Percentiles rank a stretch among this genome's conserved stretches.
These are phyloP conservation scores for Daedaleopsis nitida DNA, from an alignment of 768 basidiomycete genomes.

Conservation along the genomic window DNA sequence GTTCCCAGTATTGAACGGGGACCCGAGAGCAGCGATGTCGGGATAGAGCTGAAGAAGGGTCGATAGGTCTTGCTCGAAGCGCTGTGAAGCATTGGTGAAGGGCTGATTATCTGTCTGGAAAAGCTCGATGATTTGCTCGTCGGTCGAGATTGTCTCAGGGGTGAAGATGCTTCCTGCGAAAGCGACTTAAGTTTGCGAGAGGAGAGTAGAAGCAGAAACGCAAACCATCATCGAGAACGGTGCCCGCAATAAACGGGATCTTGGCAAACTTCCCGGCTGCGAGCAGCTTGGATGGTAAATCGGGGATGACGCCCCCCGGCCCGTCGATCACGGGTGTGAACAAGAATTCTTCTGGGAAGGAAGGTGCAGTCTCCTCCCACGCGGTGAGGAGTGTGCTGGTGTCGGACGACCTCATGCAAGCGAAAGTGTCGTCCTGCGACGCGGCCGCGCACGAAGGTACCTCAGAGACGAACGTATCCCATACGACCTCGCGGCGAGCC, in stretches of 20 bases:
- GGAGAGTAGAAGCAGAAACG: neutral
- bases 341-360: slow-evolving; percentile 31
- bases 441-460: slow-evolving; percentile 39
- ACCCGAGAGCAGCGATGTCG: slow-evolving; percentile 42
- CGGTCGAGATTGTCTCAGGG: slow-evolving; percentile 22
- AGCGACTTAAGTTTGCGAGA: neutral
- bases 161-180: slow-evolving; percentile 40
- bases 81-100: neutral
- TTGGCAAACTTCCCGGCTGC: slow-evolving; percentile 35
- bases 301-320: slow-evolving; percentile 40
- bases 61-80: slow-evolving; percentile 13
- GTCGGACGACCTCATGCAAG: slow-evolving; percentile 30
- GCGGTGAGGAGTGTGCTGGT: slow-evolving; percentile 19
- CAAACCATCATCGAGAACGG: slow-evolving; percentile 48
- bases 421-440: slow-evolving; percentile 36
- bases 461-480: slow-evolving; percentile 41
- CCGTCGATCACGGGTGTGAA: slow-evolving; percentile 43
- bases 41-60: slow-evolving; percentile 43
- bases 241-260: slow-evolving; percentile 50
- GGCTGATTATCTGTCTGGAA: neutral
- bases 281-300: slow-evolving; percentile 38
- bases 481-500: slow-evolving; percentile 35
- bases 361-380: slow-evolving; percentile 21
- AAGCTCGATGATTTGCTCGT: slow-evolving; percentile 2
- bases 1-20: slow-evolving; percentile 49